Base-by-base conservation (phyloP, 2,329 filamentous ascomycete species). In the Talaromyces funiculosus region DNA sequence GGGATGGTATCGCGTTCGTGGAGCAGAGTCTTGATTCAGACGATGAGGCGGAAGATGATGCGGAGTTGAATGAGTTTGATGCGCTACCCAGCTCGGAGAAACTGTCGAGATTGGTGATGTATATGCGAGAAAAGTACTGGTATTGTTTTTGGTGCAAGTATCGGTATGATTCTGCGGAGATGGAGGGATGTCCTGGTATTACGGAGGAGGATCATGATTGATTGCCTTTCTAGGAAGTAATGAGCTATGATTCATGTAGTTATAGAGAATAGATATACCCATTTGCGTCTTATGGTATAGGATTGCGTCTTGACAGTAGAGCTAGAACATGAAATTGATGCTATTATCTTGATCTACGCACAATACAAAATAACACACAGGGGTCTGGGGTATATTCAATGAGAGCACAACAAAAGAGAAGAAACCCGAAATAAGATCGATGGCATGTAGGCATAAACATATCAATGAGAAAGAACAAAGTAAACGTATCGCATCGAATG, bases 141-240 rank as follows among this genome's bases (percentile, higher is more conserved):
- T 99, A 99, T 72, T 99, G 94, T 77, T 96, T 97, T 72, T 99
- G 92, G 90, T 99, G 94, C 76, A 97, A 97, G 73, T 89, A 83
- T 74, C 80, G 80, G 57, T 99, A 97, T 72, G 83, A 86, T 33
- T 71, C 72, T 18, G 66, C 67, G 0, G 86, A 91, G 69, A 87
- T 97, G 88, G 90, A 94, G 12, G 92, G 90, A 0, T 99, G 94
- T 79, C 93, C 94, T 0, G 94, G 94, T 0, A 60, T 87, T 37
- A 89, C 86, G 0, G 94, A 97, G 75, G 92, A 96, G 69, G 92
- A 97, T 68, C 85, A 87, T 70, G 85, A 85, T 66, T 87, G 42
- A 49, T 40, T 14, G 6, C 45, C 37, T 16, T 40, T 57, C 9
- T 20, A 5, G 12, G 3, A 38, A 9, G 35, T 29, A 9, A 60